phyloP scores from a whole-genome alignment of 148 eudicot species.

The Rhododendron henanense region DNA sequence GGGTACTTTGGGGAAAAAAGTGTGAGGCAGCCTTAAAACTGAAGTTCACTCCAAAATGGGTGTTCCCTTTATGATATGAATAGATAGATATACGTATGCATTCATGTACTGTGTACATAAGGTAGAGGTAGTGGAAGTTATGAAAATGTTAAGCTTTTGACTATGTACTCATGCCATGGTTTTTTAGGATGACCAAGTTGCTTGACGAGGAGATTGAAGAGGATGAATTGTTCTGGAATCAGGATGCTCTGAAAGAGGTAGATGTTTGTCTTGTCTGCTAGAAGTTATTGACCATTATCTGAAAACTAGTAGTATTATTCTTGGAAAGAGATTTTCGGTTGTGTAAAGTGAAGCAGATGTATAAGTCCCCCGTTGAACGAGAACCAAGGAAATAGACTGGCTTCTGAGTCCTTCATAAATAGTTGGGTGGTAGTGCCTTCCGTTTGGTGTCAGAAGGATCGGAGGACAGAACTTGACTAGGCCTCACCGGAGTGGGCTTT shows the following conservation, averaged over 20 bases:
- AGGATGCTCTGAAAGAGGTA: conserved; percentile 93
- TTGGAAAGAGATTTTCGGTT: background rate
- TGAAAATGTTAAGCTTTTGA: conserved; percentile 2
- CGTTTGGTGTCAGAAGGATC: background rate
- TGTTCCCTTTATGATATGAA: no score
- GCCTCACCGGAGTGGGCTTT: no score
- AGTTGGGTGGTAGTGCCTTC: background rate
- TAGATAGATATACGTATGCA: no score
- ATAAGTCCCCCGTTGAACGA: background rate
- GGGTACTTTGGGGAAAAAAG: background rate
- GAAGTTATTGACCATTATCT: background rate
- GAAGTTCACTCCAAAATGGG: no score
- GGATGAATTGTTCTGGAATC: conserved; percentile 94
- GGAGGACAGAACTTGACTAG: background rate
- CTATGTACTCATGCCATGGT: conserved; percentile 6
- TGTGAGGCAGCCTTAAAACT: no score
- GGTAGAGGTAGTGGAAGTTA: background rate
- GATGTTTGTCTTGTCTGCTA: background rate
- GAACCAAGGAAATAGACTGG: background rate
- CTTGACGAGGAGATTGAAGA: conserved; percentile 89
- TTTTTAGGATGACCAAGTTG: conserved; percentile 81
- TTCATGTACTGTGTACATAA: background rate
- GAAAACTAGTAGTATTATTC: background rate
- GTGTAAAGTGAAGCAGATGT: background rate
- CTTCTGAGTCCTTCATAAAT: background rate